Base-by-base conservation (phyloP, 2,329 filamentous ascomycete genomes). In the Botrytis sinoallii region DNA sequence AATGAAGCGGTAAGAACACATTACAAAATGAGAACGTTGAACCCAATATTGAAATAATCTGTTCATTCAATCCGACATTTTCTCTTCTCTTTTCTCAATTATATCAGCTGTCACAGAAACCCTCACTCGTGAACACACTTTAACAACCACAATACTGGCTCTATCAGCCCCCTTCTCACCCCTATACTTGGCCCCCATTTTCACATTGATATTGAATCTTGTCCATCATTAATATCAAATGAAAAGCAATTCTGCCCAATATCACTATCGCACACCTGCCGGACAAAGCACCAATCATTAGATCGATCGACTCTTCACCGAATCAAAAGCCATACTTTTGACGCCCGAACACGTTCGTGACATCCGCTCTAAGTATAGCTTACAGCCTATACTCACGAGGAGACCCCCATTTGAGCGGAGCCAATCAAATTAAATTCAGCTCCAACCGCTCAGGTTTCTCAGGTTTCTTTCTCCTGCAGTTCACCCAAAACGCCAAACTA, bases 361-460 rank as follows among this genome's bases (percentile, higher is more conserved):
- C 73, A 74, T 73, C 68, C 65, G 70, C 61, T 75, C 78, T 79
- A 78, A 79, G 78, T 75, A 77, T 79, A 69, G 66, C 66, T 25
- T 42, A 68, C 42, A 78, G 75, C 75, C 74, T 66, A 73, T 75
- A 71, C 70, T 71, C 72, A 70, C 74, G 59, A 74, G 40, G 48
- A 25, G 67, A 48, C 59, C 69, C 66, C 46, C 46, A 38, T 72
- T 66, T 32, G 25, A 55, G 42, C n/a, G 9, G 52, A 65, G 40
- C 77, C 76, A 78, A 78, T 78, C 75, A 77, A 59, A 55, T 44
- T 55, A 8, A 12, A 38, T 25, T 35, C 35, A 71, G 68, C 74
- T 74, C 46, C 75, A 77, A 67, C 74, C 75, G 76, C 75, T 74
- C 71, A 72, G 35, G 72, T 75, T 75, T 75, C 48, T 57, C 48